Evolutionary conservation across 2,329 filamentous ascomycete genomes (phyloP).

Genomic region (Pseudogymnoascus sp.): DNA sequence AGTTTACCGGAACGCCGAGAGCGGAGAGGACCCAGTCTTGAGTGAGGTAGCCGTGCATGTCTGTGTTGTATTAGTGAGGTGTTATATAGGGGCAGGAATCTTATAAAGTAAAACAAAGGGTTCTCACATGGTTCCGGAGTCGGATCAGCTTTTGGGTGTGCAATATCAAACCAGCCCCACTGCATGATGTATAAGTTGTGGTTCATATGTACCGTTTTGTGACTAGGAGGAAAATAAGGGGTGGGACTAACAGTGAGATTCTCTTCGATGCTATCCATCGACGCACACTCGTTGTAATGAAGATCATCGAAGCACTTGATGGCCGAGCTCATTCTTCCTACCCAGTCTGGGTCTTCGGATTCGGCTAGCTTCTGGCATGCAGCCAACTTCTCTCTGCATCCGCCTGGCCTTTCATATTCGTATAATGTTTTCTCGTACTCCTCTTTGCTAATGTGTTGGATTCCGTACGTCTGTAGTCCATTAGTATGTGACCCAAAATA

Average conservation of each 20-base stretch:
- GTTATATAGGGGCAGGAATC: constrained; percentile 36
- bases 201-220: constrained; percentile 32
- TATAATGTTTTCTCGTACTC: constrained; percentile 25
- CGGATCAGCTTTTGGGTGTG: constrained; percentile 18
- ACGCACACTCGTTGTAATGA: constrained; percentile 38
- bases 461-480: background rate
- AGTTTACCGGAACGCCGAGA: constrained; percentile 55
- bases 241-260: background rate
- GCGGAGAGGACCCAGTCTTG: constrained; percentile 40
- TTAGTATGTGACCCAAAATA: background rate
- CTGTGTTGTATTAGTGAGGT: background rate
- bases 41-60: constrained; percentile 16
- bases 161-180: constrained; percentile 27
- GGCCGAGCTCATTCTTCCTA: constrained; percentile 19
- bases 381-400: constrained; percentile 42
- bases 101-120: constrained; percentile 17
- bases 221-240: constrained; percentile 47
- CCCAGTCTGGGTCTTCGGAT: background rate
- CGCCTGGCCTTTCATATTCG: constrained; percentile 36
- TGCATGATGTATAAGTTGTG: background rate
- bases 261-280: background rate
- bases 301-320: constrained; percentile 48
- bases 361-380: constrained; percentile 31
- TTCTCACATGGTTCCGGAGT: background rate
- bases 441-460: background rate